Percentiles rank a stretch among this genome's conserved stretches.
Evolutionary conservation across 768 basidiomycete genomes (phyloP).

Genomic region (Suillus discolor): DNA sequence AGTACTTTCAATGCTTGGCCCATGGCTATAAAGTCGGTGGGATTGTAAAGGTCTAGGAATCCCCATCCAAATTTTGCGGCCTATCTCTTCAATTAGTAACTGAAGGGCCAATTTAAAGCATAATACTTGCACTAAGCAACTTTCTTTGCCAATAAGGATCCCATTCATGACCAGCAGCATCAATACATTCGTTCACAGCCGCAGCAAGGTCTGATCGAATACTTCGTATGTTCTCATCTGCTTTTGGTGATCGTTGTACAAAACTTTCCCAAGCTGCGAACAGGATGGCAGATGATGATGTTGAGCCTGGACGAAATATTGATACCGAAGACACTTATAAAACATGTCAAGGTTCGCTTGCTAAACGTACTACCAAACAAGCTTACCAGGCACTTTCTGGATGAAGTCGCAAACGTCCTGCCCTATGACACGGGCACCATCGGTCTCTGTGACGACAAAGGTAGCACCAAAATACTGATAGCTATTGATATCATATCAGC

Average conservation of each 20-base stretch:
- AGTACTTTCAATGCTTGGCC: conserved; percentile 91
- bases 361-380: neutral
- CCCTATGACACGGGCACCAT: conserved; percentile 85
- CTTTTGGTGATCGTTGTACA: conserved; percentile 79
- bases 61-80: conserved; percentile 97
- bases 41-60: conserved; percentile 91
- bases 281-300: conserved; percentile 87
- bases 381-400: conserved; percentile 89
- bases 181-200: conserved; percentile 91
- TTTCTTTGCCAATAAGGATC: conserved; percentile 88
- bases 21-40: conserved; percentile 90
- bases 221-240: conserved; percentile 88
- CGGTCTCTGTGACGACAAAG: conserved; percentile 82
- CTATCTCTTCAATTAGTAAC: conserved; percentile 38
- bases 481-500: conserved; percentile 41
- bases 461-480: conserved; percentile 78
- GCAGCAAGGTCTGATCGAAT: conserved; percentile 84
- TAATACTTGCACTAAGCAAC: conserved; percentile 68
- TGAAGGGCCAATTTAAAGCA: neutral
- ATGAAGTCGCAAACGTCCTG: conserved; percentile 84
- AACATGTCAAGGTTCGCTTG: neutral
- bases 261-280: conserved; percentile 94
- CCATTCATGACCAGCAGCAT: conserved; percentile 92
- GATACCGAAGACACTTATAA: conserved; percentile 71
- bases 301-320: conserved; percentile 92